Conservation (phyloP, 352 stramenopile genomes). For the Pythium guiyangense region DNA sequence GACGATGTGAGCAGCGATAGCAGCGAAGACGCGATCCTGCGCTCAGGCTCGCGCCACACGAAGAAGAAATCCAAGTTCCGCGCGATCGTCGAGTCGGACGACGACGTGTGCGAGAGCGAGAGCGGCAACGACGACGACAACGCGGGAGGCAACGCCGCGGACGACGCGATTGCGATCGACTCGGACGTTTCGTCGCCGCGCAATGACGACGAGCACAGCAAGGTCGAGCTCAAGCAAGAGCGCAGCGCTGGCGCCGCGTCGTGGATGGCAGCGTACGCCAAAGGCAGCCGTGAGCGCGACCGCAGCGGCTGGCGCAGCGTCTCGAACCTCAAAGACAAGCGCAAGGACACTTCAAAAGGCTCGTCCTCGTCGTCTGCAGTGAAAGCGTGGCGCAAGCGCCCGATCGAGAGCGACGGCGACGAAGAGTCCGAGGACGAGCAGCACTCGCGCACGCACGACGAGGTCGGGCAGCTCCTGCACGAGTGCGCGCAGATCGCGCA, state of each 20-base stretch:
- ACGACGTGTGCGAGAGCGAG: constrained; percentile 23
- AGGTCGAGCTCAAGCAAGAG: constrained; percentile 30
- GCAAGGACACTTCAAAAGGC: not conserved
- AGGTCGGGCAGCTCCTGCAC: constrained; percentile 59
- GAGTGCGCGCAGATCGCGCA: constrained; percentile 60
- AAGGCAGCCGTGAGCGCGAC: not conserved
- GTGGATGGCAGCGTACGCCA: constrained; percentile 60
- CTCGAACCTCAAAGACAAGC: constrained; percentile 14
- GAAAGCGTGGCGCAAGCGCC: not conserved
- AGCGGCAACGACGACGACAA: constrained; percentile 3
- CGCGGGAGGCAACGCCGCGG: constrained; percentile 1
- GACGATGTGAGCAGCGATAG: constrained; percentile 30
- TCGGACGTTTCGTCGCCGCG: constrained; percentile 46
- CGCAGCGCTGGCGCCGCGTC: constrained; percentile 5
- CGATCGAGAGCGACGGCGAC: constrained; percentile 19
- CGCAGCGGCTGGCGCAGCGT: constrained; percentile 12
- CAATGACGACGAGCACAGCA: constrained; percentile 26
- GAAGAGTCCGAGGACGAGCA: constrained; percentile 51
- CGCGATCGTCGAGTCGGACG: constrained; percentile 67
- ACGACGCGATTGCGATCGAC: constrained; percentile 20
- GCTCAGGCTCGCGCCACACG: constrained; percentile 21
- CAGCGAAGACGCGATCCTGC: constrained; percentile 21
- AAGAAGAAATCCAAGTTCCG: constrained; percentile 45
- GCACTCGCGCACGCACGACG: constrained; percentile 54
- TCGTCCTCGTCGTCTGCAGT: not conserved